A percentile compares a stretch with the other conserved stretches of the same genome.
phyloP scores from a whole-genome alignment of 805 yeast species.

The Candida loeiensis region DNA sequence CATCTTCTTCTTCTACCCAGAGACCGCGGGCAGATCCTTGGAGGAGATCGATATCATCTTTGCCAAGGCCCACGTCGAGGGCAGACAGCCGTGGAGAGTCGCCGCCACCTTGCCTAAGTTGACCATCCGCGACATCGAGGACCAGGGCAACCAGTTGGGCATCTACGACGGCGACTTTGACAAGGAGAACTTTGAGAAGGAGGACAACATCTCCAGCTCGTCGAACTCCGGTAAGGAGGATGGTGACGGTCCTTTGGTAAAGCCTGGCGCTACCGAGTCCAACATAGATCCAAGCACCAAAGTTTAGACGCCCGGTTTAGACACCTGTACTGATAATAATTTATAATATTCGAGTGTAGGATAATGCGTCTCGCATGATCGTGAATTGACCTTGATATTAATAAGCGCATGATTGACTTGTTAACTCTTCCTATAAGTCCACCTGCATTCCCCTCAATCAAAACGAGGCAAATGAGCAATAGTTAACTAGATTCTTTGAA shows the following conservation, averaged over 20 bases:
- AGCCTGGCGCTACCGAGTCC: neutral
- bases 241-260: constrained; percentile 9
- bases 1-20: constrained; percentile 41
- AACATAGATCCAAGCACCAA: constrained; percentile 7
- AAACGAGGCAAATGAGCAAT: too few species aligned
- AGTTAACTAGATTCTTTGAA: too few species aligned
- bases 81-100: constrained; percentile 57
- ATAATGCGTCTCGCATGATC: too few species aligned
- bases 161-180: constrained; percentile 44
- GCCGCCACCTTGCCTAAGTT: constrained; percentile 63
- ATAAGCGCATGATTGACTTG: too few species aligned
- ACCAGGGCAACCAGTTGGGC: constrained; percentile 57
- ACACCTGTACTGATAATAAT: neutral
- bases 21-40: constrained; percentile 38
- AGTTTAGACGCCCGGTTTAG: constrained; percentile 2
- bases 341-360: too few species aligned
- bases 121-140: constrained; percentile 52
- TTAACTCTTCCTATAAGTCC: too few species aligned
- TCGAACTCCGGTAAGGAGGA: constrained; percentile 15
- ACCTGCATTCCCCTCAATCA: too few species aligned
- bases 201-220: constrained; percentile 20
- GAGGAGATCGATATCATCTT: constrained; percentile 55
- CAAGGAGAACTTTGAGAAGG: constrained; percentile 42
- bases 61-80: constrained; percentile 59
- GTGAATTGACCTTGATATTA: too few species aligned